Base-by-base conservation (phyloP, 345 rosid species). In the Populus simonii region DNA sequence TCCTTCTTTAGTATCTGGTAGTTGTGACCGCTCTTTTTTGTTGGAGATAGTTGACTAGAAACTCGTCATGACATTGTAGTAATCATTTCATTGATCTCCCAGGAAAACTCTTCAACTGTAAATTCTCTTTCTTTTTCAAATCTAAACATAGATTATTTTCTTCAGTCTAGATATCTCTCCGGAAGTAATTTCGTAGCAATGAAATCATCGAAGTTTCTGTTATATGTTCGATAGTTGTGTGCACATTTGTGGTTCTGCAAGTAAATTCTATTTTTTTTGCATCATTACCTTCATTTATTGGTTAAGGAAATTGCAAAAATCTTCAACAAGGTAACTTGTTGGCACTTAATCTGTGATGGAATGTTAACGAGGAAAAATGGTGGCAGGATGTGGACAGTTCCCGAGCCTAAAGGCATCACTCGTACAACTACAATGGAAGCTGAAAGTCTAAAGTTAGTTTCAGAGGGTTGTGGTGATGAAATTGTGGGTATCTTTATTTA, bases 381-480 rank as follows among this genome's bases (percentile, higher is more conserved):
- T 84, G 43, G 43, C 87, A 94, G 98, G 89, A 88, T 90, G 90
- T 89, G 92, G 92, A 57, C 79, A 38, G 86, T 88, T 76, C 92
- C 97, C 15, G 95, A 91, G 84, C 74, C 93, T 76, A 87, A 87
- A 85, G 89, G 88, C 72, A 78, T 93, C 77, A 76, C 87, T 51
- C 74, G 89, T 80, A 88, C 87, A 47, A 85, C 94, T 3, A 86
- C 94, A 41, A 61, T 75, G 78, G 97, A 94, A 88, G 94, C 88
- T 43, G 97, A 94, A 78, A 89, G 79, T 45, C 79, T 93, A 36
- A 92, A 90, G 84, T 82, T 94, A 47, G 85, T 90, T 85, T 89
- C 94, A 0, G 98, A 94, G 84, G 92, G 95, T 59, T 94, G 95
- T 81, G 85, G 84, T 83, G 85, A 88, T 6, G 84, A 80, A 88